Evolutionary conservation across 2,329 filamentous ascomycete species (phyloP), one percentile per base, ranked within the genome.

Genomic region (Curvularia spicifera): DNA sequence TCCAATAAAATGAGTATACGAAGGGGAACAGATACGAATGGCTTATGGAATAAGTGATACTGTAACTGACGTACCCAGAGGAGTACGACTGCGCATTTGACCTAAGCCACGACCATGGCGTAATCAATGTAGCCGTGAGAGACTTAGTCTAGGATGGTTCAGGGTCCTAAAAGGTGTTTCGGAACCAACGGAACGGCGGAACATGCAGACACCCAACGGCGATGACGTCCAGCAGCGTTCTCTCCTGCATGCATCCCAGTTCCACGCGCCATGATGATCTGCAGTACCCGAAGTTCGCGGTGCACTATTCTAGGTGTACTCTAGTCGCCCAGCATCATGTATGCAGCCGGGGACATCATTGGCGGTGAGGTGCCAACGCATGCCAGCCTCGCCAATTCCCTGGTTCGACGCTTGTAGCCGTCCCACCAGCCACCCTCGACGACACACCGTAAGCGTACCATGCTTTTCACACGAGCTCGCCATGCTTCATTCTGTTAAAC

Each of bases 301-400:
- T 29, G 28, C 50, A 39, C 39, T 29, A 33, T 49, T 8, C 29
- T 49, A 31, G 10, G 29, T 31, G 29, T 10, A 42, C 48, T 46
- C 20, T 51, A 43, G 42, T 24, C 37, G 35, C 10, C 22, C 37
- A 29, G 56, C 49, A 61, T 60, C 51, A 65, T 67, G 63, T 49
- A 65, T 67, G 63, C 40, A 20, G 53, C 63, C 44, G 64, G 64
- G 50, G 48, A 50, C 49, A 33, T 51, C 53, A 53, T 53, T 59
- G 63, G 60, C 65, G 61, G 62, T 68, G 66, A 67, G 56, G 52
- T 59, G 67, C 67, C 65, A 71, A 63, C 66, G 57, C 72, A 75
- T 64, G 67, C 73, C 73, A 75, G 69, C 73, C 73, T 65, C 72
- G 70, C 63, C 57, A 73, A 66, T 76, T 72, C 64, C 61, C 57